Base-by-base conservation (phyloP, 1,284 basidiomycete genomes). In the Malassezia equina region DNA sequence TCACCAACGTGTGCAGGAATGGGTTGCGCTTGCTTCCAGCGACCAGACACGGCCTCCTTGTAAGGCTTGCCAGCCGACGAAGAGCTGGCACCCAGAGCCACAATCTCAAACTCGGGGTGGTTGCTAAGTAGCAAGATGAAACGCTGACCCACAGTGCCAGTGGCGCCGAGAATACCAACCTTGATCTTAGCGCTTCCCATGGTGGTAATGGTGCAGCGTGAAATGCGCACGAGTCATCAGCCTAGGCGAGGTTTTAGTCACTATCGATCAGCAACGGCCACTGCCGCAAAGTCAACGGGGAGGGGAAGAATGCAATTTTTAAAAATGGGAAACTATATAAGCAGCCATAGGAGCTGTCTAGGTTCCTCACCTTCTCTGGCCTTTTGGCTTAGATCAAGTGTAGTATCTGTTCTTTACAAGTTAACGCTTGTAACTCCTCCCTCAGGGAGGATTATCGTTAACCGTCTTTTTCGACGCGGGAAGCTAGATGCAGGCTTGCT, bases 161-260 rank as follows among this genome's bases (percentile, higher is more conserved):
- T 99, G 5, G 94, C 94, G 45, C 93, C 93, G 17, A 98, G 82
- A 56, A 99, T 80, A 62, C 89, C 93, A 62, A 98, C 90, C 64
- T 86, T 86, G 78, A 90, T 77, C 67, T 80, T 48, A 75, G 25
- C 34, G 7, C 31, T 42, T 6, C 8, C 24, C 49, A 46, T 39
- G 36, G 19, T 39, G 36, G 36, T 39, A 9, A 19, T 21, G 19
- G 9, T 39, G 36, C 19, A 21, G 36, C 36, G 15, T 15, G 19
- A 6, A 39, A 9, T 21, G 19, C 19, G 33, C n/a, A 17, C 15
- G 41, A 52, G 34, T 32, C 28, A 39, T 44, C 3, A 11, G 36
- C 15, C 11, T 9, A 19, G 3, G 3, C 8, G 4, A 15, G 17
- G n/a, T 15, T 32, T 55, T 55, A 55, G 53, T 55, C 53, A 51